These are phyloP conservation scores for Diaporthe aspalathi DNA, from an alignment of 2,329 filamentous ascomycete genomes.

Conservation along the genomic window DNA sequence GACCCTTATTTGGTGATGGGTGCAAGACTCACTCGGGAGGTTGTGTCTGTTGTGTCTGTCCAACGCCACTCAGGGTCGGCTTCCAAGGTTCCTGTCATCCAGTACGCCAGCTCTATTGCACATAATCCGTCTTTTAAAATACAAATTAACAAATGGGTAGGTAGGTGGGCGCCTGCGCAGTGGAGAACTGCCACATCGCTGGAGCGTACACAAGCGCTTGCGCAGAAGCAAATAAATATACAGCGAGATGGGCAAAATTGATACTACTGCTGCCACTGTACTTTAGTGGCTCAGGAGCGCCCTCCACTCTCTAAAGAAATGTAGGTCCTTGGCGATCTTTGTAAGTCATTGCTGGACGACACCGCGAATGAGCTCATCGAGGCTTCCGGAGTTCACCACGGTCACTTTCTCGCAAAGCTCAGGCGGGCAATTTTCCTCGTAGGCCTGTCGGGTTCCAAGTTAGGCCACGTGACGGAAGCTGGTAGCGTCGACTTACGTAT, in stretches of 20 bases:
- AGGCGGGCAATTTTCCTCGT: slow-evolving; percentile 2
- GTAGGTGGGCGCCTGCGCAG: neutral
- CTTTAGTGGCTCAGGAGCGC: too few species aligned
- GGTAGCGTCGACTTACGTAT: neutral
- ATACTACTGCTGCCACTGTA: too few species aligned
- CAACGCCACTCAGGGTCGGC: neutral
- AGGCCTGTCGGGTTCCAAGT: neutral
- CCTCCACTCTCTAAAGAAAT: too few species aligned
- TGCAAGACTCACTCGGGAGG: neutral
- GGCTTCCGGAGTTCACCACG: neutral
- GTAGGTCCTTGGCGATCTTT: neutral
- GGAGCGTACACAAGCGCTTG: neutral
- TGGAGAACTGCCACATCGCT: neutral
- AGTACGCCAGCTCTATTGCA: neutral
- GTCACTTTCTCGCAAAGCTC: slow-evolving; percentile 12
- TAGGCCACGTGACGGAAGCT: neutral
- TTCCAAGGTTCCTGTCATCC: neutral
- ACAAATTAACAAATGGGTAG: too few species aligned
- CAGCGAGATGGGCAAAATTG: too few species aligned
- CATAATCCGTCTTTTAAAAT: neutral
- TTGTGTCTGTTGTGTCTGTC: slow-evolving; percentile 3
- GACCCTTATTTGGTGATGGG: neutral
- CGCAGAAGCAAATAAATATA: too few species aligned
- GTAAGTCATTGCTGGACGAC: neutral
- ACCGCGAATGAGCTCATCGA: slow-evolving; percentile 1